Base-by-base conservation (phyloP, 2,329 filamentous ascomycete genomes). In the Ambrosiella xylebori region DNA sequence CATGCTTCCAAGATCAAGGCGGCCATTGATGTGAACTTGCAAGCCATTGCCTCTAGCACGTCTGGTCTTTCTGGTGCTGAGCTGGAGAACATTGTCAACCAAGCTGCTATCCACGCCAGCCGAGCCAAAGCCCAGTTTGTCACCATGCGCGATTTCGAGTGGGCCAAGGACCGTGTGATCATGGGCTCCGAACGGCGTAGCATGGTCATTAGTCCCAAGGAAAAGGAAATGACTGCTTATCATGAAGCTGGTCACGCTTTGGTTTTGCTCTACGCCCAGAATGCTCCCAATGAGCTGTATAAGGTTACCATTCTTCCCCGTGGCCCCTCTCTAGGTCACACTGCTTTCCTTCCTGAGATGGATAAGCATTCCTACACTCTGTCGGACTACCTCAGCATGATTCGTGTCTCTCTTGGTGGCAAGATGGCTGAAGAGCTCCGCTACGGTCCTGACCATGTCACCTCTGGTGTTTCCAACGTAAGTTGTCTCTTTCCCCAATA, bases 241-340 rank as follows among this genome's bases (percentile, higher is more conserved):
- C 89, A 95, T 67, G 93, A 98, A 72, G 94, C 91, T 58, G 93
- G 93, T 1, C 93, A 98, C 69, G 89, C 93, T 7, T 79, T 98
- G 13, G 88, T 96, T 60, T 85, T 85, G 58, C 82, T 96, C 66
- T 89, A 91, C 64, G 87, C 84, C 11, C 70, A 72, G 54, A 82
- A 85, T 61, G 82, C 85, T 59, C 80, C 85, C 56, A 84, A 78
- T 62, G 86, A 85, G 38, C 77, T 98, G 1, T 96, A 98, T 78
- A 98, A 98, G 73, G 90, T 95, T 54, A 98, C 93, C 0, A 94
- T 98, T 65, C 85, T 98, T 65, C 90, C 93, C 57, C 85, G 94
- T 65, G 93, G 93, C 9, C 82, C 84, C 65, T 81, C 86, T 27
- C 77, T 97, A 7, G 93, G 93, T 61, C 81, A 95, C 62, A 98